Base-by-base conservation (phyloP, 306 rosid genomes). In the Pyrus communis region DNA sequence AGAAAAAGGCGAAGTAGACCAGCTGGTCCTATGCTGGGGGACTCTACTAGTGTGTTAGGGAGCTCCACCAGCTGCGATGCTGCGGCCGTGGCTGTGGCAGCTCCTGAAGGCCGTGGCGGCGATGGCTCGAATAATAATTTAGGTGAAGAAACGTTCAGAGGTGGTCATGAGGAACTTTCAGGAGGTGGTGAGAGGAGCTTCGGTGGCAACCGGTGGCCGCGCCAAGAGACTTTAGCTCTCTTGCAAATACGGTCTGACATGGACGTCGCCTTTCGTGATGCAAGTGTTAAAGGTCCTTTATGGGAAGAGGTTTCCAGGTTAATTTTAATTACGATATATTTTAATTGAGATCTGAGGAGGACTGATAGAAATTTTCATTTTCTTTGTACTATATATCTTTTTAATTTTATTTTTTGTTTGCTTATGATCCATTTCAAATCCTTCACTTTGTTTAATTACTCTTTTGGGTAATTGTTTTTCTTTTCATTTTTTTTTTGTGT, bases 251-350 rank as follows among this genome's bases (percentile, higher is more conserved):
- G 99, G 67, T 89, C 97, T n/a, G 99, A 92, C 27, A 96, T 96
- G 99, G 99, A 87, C 79, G 86, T 82, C 21, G 89, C 87, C 67
- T 96, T 96, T 77, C 81, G 89, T 74, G 99, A 96, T 83, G 96
- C 99, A 64, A 91, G 90, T 80, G 91, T 78, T 22, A 96, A 96
- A 73, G 97, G 96, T 88, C 99, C 99, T 73, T 92, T 96, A 72
- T 96, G 99, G 99, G 97, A 96, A 40, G 98, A 88, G 40, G 93
- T 92, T 75, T 92, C 98, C 85, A 96, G 97, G 89, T 62, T 62
- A 62, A 62, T 25, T 62, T 62, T 62, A 62, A 61, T 61, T 61
- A 61, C 35, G 35, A 33, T 33, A 33, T 33, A 33, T 33, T 33
- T 33, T 33, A 33, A 33, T 33, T 33, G 35, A 33, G 80, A 76